Evolutionary conservation across 306 rosid genomes (phyloP), one percentile per base, ranked within the genome.

Genomic region (Rosa chinensis): DNA sequence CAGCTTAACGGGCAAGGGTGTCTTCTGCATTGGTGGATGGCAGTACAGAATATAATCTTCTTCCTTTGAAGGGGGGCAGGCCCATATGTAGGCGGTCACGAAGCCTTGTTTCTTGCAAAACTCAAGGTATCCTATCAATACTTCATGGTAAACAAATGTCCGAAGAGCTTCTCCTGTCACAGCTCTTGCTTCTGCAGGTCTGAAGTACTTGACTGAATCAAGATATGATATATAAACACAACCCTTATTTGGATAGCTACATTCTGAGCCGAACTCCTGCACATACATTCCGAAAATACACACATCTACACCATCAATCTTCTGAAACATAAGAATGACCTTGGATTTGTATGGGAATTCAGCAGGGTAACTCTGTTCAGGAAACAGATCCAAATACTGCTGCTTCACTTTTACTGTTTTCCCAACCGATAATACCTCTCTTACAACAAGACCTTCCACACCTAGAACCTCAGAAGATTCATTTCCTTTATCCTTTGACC

Each of bases 81-180:
- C 82, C 92, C 93, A 90, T 74, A 90, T 66, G 64, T 89, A 86
- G 78, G 92, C 85, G 37, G 84, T 87, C 21, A 84, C 49, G 44
- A 92, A 92, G 59, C 97, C 96, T 17, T 84, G 71, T 55, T 75
- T 84, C 87, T 93, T 93, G 76, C 92, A 86, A 77, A 59, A 88
- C 28, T 88, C 94, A 61, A 93, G 92, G 82, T 93, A 93, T 56
- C 94, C 92, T 76, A 91, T 85, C 90, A 92, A 8, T 68, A 92
- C 79, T 80, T 92, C 94, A 64, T 92, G 96, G 76, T 90, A 92
- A 78, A 88, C 91, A 42, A 90, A 82, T 21, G 94, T 90, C 21
- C 97, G 89, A 61, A 90, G 92, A 70, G 94, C 86, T 84, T 87
- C 94, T 78, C 90, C 90, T 42, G 67, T 67, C 21, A 20, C n/a